These are phyloP conservation scores for Dioscorea zingiberensis DNA, from an alignment of 106 monocot genomes.

Conservation along the genomic window DNA sequence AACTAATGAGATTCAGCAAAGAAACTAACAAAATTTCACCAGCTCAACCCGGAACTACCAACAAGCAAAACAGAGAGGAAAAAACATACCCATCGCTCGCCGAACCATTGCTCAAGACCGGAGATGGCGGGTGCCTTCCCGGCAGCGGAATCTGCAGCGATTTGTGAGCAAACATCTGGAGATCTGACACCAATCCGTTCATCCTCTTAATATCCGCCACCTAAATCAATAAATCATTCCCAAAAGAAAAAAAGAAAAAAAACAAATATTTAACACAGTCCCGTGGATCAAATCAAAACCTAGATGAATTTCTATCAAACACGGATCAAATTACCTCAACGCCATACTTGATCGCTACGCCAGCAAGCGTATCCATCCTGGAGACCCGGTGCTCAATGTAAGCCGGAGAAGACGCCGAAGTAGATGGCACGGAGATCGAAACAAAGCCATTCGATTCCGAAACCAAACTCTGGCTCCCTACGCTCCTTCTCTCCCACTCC, in stretches of 20 bases:
- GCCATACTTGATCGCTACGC: slow-evolving; percentile 78
- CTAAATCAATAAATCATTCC: slow-evolving; percentile 35
- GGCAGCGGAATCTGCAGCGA: slow-evolving; percentile 78
- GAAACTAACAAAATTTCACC: too few relatives aligned
- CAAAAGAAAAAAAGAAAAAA: not conserved
- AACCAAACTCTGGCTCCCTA: slow-evolving; percentile 2
- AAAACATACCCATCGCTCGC: slow-evolving; percentile 26
- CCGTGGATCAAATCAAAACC: not conserved
- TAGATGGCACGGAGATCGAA: slow-evolving; percentile 6
- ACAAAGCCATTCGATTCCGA: slow-evolving; percentile 18
- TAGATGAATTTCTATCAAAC: too few relatives aligned
- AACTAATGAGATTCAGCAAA: too few relatives aligned
- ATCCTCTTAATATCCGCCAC: slow-evolving; percentile 83
- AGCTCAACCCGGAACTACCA: too few relatives aligned
- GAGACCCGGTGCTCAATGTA: slow-evolving; percentile 66
- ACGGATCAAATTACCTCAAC: slow-evolving; percentile 48
- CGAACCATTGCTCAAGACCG: slow-evolving; percentile 35
- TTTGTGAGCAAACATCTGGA: slow-evolving; percentile 92
- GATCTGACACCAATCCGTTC: slow-evolving; percentile 78
- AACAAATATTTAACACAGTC: not conserved
- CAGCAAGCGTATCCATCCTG: slow-evolving; percentile 77
- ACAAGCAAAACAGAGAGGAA: not conserved
- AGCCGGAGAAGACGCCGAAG: slow-evolving; percentile 14
- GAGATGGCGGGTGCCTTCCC: slow-evolving; percentile 74
- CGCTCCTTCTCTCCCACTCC: slow-evolving; percentile 16